Evolutionary conservation across 495 filamentous ascomycete genomes (phyloP).

Genomic region (Trichoderma asperelloides): DNA sequence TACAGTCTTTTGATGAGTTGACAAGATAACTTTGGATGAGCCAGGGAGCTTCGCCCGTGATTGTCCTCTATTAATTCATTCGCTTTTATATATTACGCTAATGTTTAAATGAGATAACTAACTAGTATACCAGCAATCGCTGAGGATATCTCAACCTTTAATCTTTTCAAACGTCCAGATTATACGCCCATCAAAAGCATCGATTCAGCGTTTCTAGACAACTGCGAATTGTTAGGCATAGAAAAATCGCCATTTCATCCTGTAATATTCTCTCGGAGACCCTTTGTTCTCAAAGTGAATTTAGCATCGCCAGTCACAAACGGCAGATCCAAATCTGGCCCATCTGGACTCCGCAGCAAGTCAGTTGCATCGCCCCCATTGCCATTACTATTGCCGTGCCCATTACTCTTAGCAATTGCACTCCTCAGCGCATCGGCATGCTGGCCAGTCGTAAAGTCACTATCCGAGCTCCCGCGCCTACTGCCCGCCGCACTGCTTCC

Average conservation of each 20-base stretch:
- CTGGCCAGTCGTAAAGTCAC: slow-evolving; percentile 24
- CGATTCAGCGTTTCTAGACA: too few species aligned
- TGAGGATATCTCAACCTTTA: neutral
- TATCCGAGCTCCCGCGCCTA: slow-evolving; percentile 41
- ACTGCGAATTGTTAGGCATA: too few species aligned
- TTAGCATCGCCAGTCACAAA: slow-evolving; percentile 31
- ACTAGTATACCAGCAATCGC: neutral
- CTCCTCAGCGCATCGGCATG: slow-evolving; percentile 30
- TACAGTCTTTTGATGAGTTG: neutral
- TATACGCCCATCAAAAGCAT: too few species aligned
- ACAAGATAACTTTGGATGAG: too few species aligned
- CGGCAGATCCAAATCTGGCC: slow-evolving; percentile 21
- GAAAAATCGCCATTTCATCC: neutral
- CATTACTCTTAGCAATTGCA: slow-evolving; percentile 18
- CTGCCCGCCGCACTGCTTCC: slow-evolving; percentile 33
- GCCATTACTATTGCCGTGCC: slow-evolving; percentile 7
- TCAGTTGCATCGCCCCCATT: neutral
- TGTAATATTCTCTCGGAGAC: slow-evolving; percentile 37
- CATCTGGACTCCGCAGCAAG: neutral
- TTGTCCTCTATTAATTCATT: neutral
- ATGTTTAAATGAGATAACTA: neutral
- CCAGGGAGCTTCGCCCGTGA: too few species aligned
- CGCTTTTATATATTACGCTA: neutral
- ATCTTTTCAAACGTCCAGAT: neutral
- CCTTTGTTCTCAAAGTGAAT: slow-evolving; percentile 37